Evolutionary conservation across 371 early-diverging fungal genomes (phyloP), one percentile per base, ranked within the genome.

Genomic region (Lichtheimia ornata): DNA sequence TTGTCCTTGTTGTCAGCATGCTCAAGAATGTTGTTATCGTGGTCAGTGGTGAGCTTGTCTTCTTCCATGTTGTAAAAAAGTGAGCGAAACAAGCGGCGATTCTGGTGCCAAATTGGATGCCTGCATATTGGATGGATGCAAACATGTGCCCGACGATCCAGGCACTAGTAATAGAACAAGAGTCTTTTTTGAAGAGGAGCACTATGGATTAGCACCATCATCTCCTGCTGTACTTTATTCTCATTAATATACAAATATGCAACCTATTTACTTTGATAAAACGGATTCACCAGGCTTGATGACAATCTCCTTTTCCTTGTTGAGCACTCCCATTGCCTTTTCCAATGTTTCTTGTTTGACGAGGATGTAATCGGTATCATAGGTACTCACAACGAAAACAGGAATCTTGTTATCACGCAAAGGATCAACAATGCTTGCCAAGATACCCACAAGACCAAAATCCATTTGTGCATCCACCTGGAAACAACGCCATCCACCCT

Each of bases 291-390:
- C 69, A 7, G 58, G 59, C 24, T 58, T 64, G 27, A 69, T 28
- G 3, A 44, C 35, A 13, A 69, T 64, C 12, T 28, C 51, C 4
- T 57, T 14, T 44, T 57, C 44, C 15, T 42, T 59, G 40, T 70
- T 66, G 63, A 82, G 72, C 15, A 79, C 73, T 27, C 61, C 63
- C 49, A 69, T 70, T 1, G 88, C 87, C 3, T 69, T 64, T n/a
- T 77, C 64, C 0, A 73, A 67, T n/a, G 67, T 73, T 17, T 85
- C 86, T 45, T 82, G 59, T 60, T 89, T 90, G 44, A 92, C 87
- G 50, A 91, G 72, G 12, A 93, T 69, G 62, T 89, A 91, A 62
- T 93, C 93, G 0, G 93, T 93, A 64, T 93, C 90, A 58, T 74
- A 93, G 0, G 92, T 92, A 58, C 87, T 85, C 2, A 91, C 81